A percentile compares a stretch with the other conserved stretches of the same genome.
Conservation (phyloP, 176 grass and related monocot genomes). For the Tillandsia leiboldiana region DNA sequence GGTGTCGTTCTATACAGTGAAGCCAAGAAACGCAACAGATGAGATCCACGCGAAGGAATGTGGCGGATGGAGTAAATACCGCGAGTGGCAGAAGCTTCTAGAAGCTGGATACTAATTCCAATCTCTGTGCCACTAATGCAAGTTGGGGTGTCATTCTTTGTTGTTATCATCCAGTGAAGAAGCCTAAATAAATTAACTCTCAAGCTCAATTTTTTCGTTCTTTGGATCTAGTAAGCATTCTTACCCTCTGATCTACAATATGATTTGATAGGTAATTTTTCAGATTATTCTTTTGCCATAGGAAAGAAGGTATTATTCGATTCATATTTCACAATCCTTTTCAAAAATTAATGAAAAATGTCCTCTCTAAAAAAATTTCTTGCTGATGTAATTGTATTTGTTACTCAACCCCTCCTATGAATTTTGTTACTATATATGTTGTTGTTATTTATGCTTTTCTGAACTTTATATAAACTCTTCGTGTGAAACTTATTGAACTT, state of each 20-base stretch:
- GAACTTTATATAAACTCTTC: too few relatives aligned
- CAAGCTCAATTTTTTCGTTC: background rate
- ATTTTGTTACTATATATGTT: too few relatives aligned
- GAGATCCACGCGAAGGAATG: background rate
- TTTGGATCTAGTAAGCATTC: background rate
- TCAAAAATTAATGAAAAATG: too few relatives aligned
- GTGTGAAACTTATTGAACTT: too few relatives aligned
- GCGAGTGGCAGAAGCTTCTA: background rate
- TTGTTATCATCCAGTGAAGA: background rate
- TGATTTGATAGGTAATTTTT: too few relatives aligned
- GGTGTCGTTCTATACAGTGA: constrained; percentile 46
- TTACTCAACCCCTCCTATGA: too few relatives aligned
- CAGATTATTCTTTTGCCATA: too few relatives aligned
- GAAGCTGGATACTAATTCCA: background rate
- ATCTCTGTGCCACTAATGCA: background rate
- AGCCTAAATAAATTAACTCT: background rate
- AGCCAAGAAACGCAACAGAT: constrained; percentile 56
- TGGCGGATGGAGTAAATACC: background rate
- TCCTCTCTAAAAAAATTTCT: too few relatives aligned
- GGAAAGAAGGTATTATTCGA: too few relatives aligned
- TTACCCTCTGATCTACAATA: background rate
- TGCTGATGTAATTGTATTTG: too few relatives aligned
- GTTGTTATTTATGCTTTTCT: too few relatives aligned
- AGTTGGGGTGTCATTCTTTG: background rate
- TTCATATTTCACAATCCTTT: too few relatives aligned